Percentiles rank a stretch among this genome's conserved stretches.
Evolutionary conservation across 1,284 basidiomycete genomes (phyloP).

Genomic region (Xerocomus tenax): DNA sequence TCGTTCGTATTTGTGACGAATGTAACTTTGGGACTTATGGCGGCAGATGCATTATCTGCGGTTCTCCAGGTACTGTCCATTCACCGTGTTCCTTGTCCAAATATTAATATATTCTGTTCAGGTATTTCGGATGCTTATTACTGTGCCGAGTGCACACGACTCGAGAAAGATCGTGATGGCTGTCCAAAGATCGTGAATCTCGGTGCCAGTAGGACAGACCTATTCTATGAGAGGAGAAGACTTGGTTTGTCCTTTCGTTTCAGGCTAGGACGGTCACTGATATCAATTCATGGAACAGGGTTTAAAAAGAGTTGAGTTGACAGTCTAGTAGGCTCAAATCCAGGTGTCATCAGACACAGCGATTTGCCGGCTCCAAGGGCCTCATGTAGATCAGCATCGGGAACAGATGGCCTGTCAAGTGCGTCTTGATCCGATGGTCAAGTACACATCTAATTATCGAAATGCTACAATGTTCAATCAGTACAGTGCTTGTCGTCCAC

Average conservation of each 20-base stretch:
- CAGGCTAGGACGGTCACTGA: constrained; percentile 1
- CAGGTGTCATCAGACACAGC: background rate
- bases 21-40: constrained; percentile 98
- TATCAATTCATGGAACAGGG: constrained; percentile 36
- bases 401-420: background rate
- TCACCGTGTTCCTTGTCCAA: constrained; percentile 1
- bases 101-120: constrained; percentile 24
- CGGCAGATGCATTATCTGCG: constrained; percentile 94
- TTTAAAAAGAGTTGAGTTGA: constrained; percentile 65
- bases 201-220: constrained; percentile 79
- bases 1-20: constrained; percentile 97
- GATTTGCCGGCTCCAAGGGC: too few species aligned
- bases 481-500: background rate
- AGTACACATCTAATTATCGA: background rate
- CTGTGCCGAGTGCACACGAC: constrained; percentile 89
- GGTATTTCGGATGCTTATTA: constrained; percentile 97
- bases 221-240: constrained; percentile 82
- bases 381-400: background rate
- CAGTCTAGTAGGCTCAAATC: background rate
- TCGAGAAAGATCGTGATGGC: constrained; percentile 97
- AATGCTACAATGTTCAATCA: background rate
- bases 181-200: constrained; percentile 98
- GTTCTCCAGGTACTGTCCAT: constrained; percentile 65
- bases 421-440: background rate
- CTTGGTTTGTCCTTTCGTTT: constrained; percentile 31